A percentile compares a stretch with the other conserved stretches of the same genome.
These are phyloP conservation scores for Ganoderma multipileum DNA, from an alignment of 1,284 basidiomycete species.

Conservation along the genomic window DNA sequence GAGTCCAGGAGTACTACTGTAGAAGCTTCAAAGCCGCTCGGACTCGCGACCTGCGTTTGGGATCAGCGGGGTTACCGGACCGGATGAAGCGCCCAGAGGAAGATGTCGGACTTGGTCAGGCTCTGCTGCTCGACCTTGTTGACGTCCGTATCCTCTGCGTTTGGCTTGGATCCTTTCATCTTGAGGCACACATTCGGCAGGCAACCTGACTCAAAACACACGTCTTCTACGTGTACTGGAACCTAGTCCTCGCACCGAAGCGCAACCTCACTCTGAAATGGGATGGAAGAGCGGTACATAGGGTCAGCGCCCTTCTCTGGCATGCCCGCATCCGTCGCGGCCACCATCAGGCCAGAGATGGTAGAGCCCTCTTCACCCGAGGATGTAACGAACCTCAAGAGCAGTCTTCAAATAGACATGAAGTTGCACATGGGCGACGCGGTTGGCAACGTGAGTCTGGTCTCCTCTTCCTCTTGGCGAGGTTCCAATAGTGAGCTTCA, in stretches of 20 bases:
- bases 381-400: constrained; percentile 57
- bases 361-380: constrained; percentile 24
- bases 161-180: background rate
- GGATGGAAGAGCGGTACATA: constrained; percentile 29
- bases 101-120: no score
- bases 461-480: background rate
- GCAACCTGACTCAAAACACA: background rate
- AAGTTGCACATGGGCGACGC: constrained; percentile 80
- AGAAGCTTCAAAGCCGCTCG: no score
- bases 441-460: constrained; percentile 65
- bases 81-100: no score
- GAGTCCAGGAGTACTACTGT: no score
- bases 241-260: background rate
- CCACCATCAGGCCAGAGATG: constrained; percentile 27
- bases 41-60: no score
- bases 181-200: background rate
- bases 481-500: background rate
- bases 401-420: constrained; percentile 76
- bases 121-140: background rate
- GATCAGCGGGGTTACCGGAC: no score
- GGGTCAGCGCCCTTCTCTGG: constrained; percentile 22
- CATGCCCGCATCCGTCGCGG: constrained; percentile 25
- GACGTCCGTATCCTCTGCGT: background rate
- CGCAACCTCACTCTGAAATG: constrained; percentile 23
- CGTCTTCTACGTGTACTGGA: background rate